Base-by-base conservation (phyloP, 2,329 filamentous ascomycete species). In the Graphiopsis chlorocephala region DNA sequence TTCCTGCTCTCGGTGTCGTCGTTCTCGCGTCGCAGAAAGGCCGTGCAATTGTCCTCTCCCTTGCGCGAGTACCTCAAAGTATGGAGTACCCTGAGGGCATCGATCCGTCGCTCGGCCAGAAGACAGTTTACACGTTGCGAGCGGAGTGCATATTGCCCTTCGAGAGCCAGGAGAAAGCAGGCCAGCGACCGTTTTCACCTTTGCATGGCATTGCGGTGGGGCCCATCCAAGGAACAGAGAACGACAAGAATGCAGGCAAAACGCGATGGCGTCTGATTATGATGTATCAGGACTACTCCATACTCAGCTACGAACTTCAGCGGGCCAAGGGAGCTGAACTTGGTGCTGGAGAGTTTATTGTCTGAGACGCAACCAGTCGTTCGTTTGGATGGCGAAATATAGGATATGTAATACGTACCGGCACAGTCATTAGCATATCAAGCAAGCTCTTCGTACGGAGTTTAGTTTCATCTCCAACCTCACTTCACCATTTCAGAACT, bases 1-100 rank as follows among this genome's bases (percentile, higher is more conserved):
- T 93, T 1, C 88, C 89, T 0, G 87, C 91, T 69, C 79, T 95
- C 1, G 88, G 83, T n/a, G 79, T 93, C 15, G 84, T 93, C 10
- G 80, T 91, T 3, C 78, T 89, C 1, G 91, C 84, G 0, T 88
- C 87, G 12, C 83, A 87, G n/a, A 84, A 83, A 56, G 91, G 91
- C 0, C 83, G 86, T 10, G 89, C 87, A 0, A 82, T 84, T 1
- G 78, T 94, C 2, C 73, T 90, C 61, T 83, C 83, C 1, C 75
- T 92, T 28, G 90, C 89, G 6, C 72, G 74, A 50, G 42, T 72
- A 6, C 48, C 66, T 15, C 56, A 63, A 33, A 63, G 57, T 7
- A 65, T 64, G 29, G 25, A 31, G 5, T 68, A 69, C 61, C 68
- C 64, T 7, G 56, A 47, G 23, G 62, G 59, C 14, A 47, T 63